These are phyloP conservation scores for Crithidia sp. DNA, from an alignment of 208 protist species.

Conservation along the genomic window DNA sequence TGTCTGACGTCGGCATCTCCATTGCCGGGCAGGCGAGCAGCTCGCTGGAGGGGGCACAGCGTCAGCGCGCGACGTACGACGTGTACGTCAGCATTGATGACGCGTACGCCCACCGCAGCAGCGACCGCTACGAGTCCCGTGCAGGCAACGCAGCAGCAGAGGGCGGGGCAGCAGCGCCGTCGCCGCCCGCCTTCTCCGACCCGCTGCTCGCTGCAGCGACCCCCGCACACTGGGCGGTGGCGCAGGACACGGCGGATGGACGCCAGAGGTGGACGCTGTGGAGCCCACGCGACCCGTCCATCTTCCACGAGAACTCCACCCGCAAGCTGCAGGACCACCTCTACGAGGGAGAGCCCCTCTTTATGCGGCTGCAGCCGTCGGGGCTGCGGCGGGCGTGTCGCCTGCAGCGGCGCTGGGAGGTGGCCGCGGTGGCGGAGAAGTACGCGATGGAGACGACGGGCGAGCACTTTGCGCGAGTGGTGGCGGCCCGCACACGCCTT, in stretches of 20 bases:
- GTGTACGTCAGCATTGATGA: constrained; percentile 85
- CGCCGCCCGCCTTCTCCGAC: constrained; percentile 12
- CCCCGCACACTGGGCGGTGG: constrained; percentile 81
- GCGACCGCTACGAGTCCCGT: constrained; percentile 35
- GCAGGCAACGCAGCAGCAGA: not conserved
- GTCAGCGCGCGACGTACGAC: constrained; percentile 81
- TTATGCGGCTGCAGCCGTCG: constrained; percentile 59
- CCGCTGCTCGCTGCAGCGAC: constrained; percentile 55
- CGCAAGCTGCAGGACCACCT: constrained; percentile 87
- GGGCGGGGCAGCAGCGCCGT: not conserved
- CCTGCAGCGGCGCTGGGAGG: constrained; percentile 76
- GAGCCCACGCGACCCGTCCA: constrained; percentile 84
- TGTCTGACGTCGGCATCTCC: constrained; percentile 64
- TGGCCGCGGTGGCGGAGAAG: constrained; percentile 53
- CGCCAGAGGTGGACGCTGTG: constrained; percentile 75
- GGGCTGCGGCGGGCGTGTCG: constrained; percentile 44
- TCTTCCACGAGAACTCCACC: constrained; percentile 79
- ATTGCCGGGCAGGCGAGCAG: constrained; percentile 52
- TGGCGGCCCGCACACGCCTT: constrained; percentile 46
- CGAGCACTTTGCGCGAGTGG: constrained; percentile 54
- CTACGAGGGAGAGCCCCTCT: constrained; percentile 89
- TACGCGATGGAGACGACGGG: constrained; percentile 63
- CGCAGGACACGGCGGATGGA: constrained; percentile 64
- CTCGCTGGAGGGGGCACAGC: constrained; percentile 58
- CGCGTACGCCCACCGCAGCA: constrained; percentile 42